Conservation (phyloP, 1,139 yeast genomes). For the Candida tetrigidarum region DNA sequence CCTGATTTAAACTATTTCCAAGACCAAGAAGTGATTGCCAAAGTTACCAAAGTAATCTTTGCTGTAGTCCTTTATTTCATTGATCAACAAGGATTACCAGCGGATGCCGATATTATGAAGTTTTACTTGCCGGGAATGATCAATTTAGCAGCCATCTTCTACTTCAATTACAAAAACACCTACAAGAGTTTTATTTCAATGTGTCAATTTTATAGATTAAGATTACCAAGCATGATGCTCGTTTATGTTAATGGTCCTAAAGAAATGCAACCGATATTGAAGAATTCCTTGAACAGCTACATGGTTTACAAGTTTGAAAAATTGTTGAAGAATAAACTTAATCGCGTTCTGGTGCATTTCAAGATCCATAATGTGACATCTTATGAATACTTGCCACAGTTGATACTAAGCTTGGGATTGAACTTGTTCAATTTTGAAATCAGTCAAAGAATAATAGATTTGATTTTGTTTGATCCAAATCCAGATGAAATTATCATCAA, state of each 20-base stretch:
- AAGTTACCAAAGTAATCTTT: slow-evolving; percentile 31
- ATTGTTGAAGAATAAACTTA: slow-evolving; percentile 46
- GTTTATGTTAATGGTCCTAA: slow-evolving; percentile 16
- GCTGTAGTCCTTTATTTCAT: slow-evolving; percentile 26
- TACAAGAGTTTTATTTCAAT: slow-evolving; percentile 49
- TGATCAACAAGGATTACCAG: slow-evolving; percentile 19
- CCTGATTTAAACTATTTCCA: slow-evolving; percentile 52
- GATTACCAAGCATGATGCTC: slow-evolving; percentile 30
- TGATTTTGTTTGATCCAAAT: slow-evolving; percentile 53
- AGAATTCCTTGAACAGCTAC: slow-evolving; percentile 13
- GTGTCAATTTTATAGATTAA: slow-evolving; percentile 44
- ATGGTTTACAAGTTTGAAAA: slow-evolving; percentile 46
- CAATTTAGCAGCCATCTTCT: slow-evolving; percentile 45
- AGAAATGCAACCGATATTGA: slow-evolving; percentile 12
- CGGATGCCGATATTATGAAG: slow-evolving; percentile 9
- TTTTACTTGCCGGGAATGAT: slow-evolving; percentile 30
- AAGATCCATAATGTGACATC: slow-evolving; percentile 38
- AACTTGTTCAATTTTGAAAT: slow-evolving; percentile 29
- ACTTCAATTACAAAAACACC: slow-evolving; percentile 37
- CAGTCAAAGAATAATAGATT: slow-evolving; percentile 49
- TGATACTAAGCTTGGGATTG: slow-evolving; percentile 25
- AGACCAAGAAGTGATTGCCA: slow-evolving; percentile 27
- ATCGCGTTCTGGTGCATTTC: slow-evolving; percentile 56
- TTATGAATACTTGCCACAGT: slow-evolving; percentile 28
- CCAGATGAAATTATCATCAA: slow-evolving; percentile 38